Conservation (phyloP, 1,139 yeast genomes). For the Arxiozyma slooffiae region DNA sequence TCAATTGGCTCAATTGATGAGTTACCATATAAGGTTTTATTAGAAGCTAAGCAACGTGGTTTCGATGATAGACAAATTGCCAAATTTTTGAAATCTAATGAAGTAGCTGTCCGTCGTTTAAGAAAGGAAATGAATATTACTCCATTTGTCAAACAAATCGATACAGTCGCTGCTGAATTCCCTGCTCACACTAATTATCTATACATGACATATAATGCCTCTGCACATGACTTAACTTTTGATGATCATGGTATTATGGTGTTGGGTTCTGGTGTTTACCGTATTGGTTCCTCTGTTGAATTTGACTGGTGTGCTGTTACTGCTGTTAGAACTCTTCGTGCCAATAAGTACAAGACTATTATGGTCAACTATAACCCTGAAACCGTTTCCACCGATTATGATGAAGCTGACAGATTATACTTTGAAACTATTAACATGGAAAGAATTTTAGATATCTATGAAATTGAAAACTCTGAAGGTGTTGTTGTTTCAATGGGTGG, state of each 20-base stretch:
- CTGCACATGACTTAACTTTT: constrained; percentile 73
- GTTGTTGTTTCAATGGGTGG: constrained; percentile 98
- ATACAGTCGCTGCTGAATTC: constrained; percentile 98
- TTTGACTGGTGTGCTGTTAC: constrained; percentile 96
- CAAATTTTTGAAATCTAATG: constrained; percentile 78
- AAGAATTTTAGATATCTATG: constrained; percentile 91
- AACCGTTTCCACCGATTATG: constrained; percentile 96
- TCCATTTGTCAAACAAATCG: constrained; percentile 95
- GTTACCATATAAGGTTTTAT: constrained; percentile 51
- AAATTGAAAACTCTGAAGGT: constrained; percentile 83
- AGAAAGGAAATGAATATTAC: constrained; percentile 81
- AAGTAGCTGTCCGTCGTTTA: constrained; percentile 82
- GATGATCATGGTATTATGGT: constrained; percentile 86
- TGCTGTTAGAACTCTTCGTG: constrained; percentile 89
- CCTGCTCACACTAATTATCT: constrained; percentile 94
- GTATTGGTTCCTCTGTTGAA: constrained; percentile 91
- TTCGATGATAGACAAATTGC: constrained; percentile 97
- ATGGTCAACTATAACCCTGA: constrained; percentile 98
- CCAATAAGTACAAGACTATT: constrained; percentile 78
- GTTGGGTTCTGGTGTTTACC: constrained; percentile 86
- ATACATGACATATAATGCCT: constrained; percentile 92
- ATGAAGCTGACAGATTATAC: constrained; percentile 94
- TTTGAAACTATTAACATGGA: constrained; percentile 93
- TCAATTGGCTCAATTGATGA: constrained; percentile 52
- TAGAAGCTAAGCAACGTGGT: constrained; percentile 92